Conservation (phyloP, 306 rosid species). For the Dryas octopetala region DNA sequence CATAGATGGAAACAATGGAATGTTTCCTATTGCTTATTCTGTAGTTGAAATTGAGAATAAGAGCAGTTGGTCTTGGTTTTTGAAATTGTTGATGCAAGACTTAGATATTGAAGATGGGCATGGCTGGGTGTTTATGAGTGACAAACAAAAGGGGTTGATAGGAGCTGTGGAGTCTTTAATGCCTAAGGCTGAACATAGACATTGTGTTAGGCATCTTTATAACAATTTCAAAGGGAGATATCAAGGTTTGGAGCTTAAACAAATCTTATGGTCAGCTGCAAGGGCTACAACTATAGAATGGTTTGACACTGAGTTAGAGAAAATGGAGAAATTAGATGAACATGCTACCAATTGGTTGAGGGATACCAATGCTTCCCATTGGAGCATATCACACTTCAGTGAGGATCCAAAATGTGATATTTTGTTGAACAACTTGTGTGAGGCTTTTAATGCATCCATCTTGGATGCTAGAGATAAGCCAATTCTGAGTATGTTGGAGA, state of each 20-base stretch:
- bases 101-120: neutral
- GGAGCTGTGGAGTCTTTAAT: neutral
- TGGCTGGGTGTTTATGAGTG: neutral
- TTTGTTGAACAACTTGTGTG: neutral
- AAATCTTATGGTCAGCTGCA: neutral
- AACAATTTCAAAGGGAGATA: neutral
- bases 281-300: neutral
- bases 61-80: neutral
- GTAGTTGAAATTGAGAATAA: neutral
- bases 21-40: neutral
- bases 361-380: neutral
- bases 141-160: neutral
- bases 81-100: neutral
- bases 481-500: neutral
- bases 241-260: neutral
- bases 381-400: neutral
- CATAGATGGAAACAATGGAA: neutral
- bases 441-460: neutral
- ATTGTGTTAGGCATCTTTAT: conserved; percentile 1
- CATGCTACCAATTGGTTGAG: neutral
- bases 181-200: neutral
- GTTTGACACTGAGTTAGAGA: neutral
- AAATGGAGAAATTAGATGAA: neutral
- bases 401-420: neutral
- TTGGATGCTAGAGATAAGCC: neutral